Evolutionary conservation across 2,329 filamentous ascomycete genomes (phyloP).

Genomic region (Pseudogymnoascus sp.): DNA sequence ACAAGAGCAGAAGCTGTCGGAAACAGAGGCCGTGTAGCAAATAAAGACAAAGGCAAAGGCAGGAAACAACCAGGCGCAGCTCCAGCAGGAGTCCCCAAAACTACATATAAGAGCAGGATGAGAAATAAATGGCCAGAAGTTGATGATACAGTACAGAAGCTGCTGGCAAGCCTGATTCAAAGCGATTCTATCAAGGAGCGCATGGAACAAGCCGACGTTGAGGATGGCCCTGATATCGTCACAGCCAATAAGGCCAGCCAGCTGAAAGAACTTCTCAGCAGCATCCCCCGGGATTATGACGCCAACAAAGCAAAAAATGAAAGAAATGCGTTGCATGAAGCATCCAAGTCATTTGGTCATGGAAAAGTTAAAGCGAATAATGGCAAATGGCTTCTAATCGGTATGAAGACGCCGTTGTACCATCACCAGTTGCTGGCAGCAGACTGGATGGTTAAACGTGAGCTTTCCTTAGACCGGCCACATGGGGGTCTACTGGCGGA

Average conservation of each 20-base stretch:
- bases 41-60: background rate
- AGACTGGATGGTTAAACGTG: slow-evolving; percentile 46
- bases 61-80: background rate
- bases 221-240: slow-evolving; percentile 17
- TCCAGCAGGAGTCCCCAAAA: background rate
- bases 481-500: slow-evolving; percentile 51
- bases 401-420: slow-evolving; percentile 39
- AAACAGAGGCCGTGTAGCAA: background rate
- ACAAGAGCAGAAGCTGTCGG: background rate
- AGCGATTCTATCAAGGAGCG: slow-evolving; percentile 13
- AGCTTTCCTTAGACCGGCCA: slow-evolving; percentile 32
- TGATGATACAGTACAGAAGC: slow-evolving; percentile 17
- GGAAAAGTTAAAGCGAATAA: slow-evolving; percentile 26
- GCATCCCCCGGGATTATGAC: slow-evolving; percentile 19
- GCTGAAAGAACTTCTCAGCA: slow-evolving; percentile 20
- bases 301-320: slow-evolving; percentile 23
- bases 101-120: background rate
- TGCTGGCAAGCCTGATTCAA: slow-evolving; percentile 17
- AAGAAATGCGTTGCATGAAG: slow-evolving; percentile 29
- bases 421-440: slow-evolving; percentile 43
- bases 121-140: background rate
- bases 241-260: slow-evolving; percentile 18
- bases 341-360: slow-evolving; percentile 35
- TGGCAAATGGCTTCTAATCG: slow-evolving; percentile 36
- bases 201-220: slow-evolving; percentile 6